Evolutionary conservation across 2,329 filamentous ascomycete species (phyloP).

Genomic region (Colletotrichum brevisporum): DNA sequence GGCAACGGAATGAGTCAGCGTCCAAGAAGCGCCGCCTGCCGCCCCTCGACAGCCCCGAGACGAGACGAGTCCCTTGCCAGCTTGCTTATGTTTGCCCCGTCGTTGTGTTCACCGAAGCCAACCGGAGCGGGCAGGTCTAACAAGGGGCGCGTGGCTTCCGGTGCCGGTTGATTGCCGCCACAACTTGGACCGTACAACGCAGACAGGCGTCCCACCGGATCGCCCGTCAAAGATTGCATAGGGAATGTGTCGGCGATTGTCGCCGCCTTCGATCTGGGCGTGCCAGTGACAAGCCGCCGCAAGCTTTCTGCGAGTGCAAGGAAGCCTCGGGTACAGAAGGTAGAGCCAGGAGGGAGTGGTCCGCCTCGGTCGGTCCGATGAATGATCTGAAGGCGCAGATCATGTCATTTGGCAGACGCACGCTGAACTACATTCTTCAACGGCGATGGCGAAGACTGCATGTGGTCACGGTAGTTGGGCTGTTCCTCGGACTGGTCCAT

Average conservation of each 20-base stretch:
- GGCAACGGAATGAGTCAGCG: slow-evolving; percentile 8
- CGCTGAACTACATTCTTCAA: neutral
- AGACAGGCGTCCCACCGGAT: too few relatives aligned
- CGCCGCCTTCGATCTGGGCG: slow-evolving; percentile 11
- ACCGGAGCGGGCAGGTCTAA: too few relatives aligned
- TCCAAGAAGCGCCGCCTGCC: neutral
- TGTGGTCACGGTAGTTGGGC: too few relatives aligned
- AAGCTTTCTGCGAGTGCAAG: neutral
- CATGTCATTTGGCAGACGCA: slow-evolving; percentile 11
- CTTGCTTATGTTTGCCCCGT: neutral
- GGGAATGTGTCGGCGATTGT: neutral
- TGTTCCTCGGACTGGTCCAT: too few relatives aligned
- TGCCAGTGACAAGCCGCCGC: slow-evolving; percentile 18
- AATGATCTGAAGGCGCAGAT: slow-evolving; percentile 3
- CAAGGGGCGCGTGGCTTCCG: too few relatives aligned
- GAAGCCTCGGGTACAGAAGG: neutral
- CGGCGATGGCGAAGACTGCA: too few relatives aligned
- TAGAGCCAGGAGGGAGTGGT: neutral
- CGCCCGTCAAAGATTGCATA: too few relatives aligned
- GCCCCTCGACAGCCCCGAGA: slow-evolving; percentile 7
- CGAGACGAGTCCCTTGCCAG: slow-evolving; percentile 4
- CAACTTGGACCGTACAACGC: too few relatives aligned
- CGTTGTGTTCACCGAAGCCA: neutral
- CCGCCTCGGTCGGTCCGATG: slow-evolving; percentile 4
- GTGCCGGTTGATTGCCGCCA: too few relatives aligned